Base-by-base conservation (phyloP, 1,284 basidiomycete species). In the Ganoderma multipileum region DNA sequence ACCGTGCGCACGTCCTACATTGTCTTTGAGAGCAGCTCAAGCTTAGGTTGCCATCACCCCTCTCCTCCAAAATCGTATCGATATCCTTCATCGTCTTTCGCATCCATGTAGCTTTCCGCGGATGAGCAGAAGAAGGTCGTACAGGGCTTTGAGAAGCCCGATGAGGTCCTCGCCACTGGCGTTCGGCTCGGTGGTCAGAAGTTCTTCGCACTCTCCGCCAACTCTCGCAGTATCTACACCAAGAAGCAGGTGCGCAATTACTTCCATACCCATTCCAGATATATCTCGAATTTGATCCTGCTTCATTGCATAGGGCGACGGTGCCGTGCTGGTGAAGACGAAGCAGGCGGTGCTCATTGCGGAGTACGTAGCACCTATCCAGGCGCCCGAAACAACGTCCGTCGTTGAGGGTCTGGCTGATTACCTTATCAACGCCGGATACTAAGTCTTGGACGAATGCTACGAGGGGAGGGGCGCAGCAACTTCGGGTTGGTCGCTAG, bases 341-440 rank as follows among this genome's bases (percentile, higher is more conserved):
- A 93, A 87, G 74, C 94, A 96, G 78, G 95, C 95, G 4, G 85
- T 98, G 71, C 86, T 99, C 68, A 89, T 99, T 30, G 88, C 91
- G 16, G 90, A 92, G 76, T 98, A 98, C 82, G 73, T 75, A 0
- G 84, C 87, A 33, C 95, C 95, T 0, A 78, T 82, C 33, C 92
- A 94, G 78, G 92, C 92, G 2, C 78, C 84, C 52, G 95, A 98
- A 78, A 86, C 89, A 30, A 94, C 91, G 59, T 80, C 87, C 26
- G 77, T 95, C 39, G 94, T 95, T 36, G 91, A 95, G 81, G 81
- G 79, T 30, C 83, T 97, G 38, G 95, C 90, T 39, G 93, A 96
- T 81, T 96, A 96, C 81, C 85, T 97, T 77, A 93, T 90, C 77
- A 76, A 81, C 63, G 88, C 86, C 42, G 79, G 79, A 39, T 93